Conservation (phyloP, 2,329 filamentous ascomycete genomes). For the Colletotrichum siamense region DNA sequence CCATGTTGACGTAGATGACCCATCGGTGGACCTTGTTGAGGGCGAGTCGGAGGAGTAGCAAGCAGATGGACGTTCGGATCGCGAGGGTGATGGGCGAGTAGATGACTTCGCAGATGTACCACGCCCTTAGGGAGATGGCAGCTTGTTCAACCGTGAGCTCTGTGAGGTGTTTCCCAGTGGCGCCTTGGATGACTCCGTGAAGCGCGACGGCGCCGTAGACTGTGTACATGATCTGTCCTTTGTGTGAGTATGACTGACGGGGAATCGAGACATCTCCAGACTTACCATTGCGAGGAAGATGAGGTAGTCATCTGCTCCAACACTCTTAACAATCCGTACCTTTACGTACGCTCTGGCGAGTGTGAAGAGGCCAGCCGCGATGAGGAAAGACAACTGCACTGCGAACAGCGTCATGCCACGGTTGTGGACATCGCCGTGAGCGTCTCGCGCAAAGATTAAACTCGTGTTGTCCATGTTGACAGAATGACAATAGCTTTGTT, state of each 20-base stretch:
- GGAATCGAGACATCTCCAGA: neutral
- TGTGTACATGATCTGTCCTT: conserved; percentile 37
- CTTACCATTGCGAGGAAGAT: conserved; percentile 51
- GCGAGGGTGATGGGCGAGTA: conserved; percentile 45
- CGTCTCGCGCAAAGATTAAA: neutral
- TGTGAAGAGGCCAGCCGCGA: conserved; percentile 40
- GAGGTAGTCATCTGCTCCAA: conserved; percentile 52
- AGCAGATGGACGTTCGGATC: conserved; percentile 44
- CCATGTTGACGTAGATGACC: conserved; percentile 36
- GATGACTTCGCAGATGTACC: conserved; percentile 45
- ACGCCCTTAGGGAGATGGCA: conserved; percentile 34
- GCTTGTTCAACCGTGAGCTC: conserved; percentile 27
- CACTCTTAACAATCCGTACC: conserved; percentile 43
- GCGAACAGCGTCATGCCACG: conserved; percentile 24
- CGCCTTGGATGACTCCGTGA: conserved; percentile 33
- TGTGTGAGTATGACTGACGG: neutral
- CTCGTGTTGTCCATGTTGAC: neutral
- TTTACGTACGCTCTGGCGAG: conserved; percentile 51
- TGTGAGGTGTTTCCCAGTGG: conserved; percentile 28
- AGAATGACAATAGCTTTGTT: neutral
- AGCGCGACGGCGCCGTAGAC: conserved; percentile 35
- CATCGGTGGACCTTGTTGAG: conserved; percentile 35
- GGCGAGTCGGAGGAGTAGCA: conserved; percentile 46
- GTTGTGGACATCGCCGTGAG: neutral
- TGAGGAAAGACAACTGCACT: conserved; percentile 33